A percentile compares a stretch with the other conserved stretches of the same genome.
phyloP scores from a whole-genome alignment of 495 filamentous ascomycete genomes.

The Astrothelium macrocarpum region DNA sequence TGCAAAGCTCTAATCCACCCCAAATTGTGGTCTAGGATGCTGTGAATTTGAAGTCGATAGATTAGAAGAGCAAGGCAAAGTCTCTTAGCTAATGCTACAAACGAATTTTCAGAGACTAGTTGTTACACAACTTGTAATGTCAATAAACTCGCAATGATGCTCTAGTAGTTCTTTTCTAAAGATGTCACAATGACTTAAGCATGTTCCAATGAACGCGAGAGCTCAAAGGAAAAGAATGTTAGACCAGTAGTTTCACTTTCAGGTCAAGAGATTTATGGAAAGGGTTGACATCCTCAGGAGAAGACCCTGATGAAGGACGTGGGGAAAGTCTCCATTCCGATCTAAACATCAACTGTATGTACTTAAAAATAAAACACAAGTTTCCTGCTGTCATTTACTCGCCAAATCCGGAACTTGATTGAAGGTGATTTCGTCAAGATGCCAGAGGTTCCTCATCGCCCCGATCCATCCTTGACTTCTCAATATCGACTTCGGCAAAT shows the following conservation, averaged over 20 bases:
- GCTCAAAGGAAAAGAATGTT: no score
- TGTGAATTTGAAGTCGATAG: neutral
- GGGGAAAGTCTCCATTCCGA: neutral
- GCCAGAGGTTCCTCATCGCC: neutral
- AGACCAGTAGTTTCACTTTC: no score
- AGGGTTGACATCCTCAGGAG: neutral
- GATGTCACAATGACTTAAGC: no score
- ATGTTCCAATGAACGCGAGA: no score
- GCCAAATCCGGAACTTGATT: neutral
- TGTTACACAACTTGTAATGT: no score
- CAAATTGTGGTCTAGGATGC: neutral
- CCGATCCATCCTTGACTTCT: conserved; percentile 7
- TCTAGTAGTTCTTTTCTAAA: no score
- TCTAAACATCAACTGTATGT: no score
- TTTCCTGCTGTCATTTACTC: neutral
- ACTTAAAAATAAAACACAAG: no score
- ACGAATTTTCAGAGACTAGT: no score
- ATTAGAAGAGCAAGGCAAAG: neutral
- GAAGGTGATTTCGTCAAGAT: neutral
- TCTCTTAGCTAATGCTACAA: no score
- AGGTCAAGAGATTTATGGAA: no score
- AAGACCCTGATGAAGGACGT: neutral
- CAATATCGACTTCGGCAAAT: conserved; percentile 26
- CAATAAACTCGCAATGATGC: no score
- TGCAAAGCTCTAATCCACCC: conserved; percentile 15